A percentile compares a stretch with the other conserved stretches of the same genome.
phyloP scores from a whole-genome alignment of 495 filamentous ascomycete genomes.

The Neurospora sp. region DNA sequence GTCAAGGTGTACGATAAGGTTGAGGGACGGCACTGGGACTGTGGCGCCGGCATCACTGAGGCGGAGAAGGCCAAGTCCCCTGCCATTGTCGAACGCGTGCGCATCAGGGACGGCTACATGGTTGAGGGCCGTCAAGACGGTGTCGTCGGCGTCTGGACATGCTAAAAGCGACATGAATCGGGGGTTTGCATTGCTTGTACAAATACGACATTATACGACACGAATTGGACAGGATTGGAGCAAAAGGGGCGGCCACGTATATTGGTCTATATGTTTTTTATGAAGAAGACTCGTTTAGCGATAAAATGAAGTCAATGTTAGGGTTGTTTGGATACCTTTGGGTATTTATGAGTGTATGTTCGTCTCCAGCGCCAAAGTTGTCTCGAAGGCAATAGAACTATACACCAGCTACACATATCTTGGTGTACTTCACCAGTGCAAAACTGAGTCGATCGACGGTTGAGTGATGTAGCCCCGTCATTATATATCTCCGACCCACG shows the following conservation, averaged over 20 bases:
- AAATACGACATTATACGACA: not conserved
- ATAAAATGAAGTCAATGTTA: not conserved
- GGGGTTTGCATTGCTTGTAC: not conserved
- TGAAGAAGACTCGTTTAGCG: not conserved
- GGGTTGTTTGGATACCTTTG: not conserved
- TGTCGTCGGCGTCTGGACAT: conserved; percentile 85
- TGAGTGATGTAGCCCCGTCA: not conserved
- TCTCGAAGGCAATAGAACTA: not conserved
- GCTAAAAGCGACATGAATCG: conserved; percentile 33
- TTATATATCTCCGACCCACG: not conserved
- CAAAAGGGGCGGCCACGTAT: not conserved
- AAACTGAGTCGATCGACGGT: not conserved
- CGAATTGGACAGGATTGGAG: not conserved
- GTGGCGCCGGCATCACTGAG: conserved; percentile 65
- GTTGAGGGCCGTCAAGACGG: conserved; percentile 86
- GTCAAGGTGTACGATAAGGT: conserved; percentile 98
- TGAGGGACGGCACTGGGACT: conserved; percentile 94
- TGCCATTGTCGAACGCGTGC: conserved; percentile 73
- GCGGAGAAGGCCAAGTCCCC: conserved; percentile 51
- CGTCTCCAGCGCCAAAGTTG: not conserved
- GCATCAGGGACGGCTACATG: conserved; percentile 89
- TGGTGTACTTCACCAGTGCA: not conserved
- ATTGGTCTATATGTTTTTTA: not conserved
- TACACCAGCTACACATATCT: not conserved
- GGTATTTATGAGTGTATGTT: not conserved